Base-by-base conservation (phyloP, 225 moss, liverwort and hornwort genomes). In the Sphagnum contortum region DNA sequence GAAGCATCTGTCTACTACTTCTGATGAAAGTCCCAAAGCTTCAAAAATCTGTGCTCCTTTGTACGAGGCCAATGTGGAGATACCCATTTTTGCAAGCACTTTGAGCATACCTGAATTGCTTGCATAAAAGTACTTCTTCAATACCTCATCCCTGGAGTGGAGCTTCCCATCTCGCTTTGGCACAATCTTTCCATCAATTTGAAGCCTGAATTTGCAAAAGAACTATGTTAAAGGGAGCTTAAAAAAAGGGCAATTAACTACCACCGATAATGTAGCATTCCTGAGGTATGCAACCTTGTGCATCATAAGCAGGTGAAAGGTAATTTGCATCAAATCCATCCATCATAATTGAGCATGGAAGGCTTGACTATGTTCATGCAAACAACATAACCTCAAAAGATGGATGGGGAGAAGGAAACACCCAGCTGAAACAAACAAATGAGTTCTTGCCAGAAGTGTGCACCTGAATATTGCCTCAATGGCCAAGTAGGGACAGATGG, bases 1-100 rank as follows among this genome's bases (percentile, higher is more conserved):
- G 48, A 90, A 90, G 50, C 90, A 90, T 64, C 85, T 81, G 55
- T 78, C 72, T 49, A 90, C 83, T 29, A 90, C 83, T 68, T 90
- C 87, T 3, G 87, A 78, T 8, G 90, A 82, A 12, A 90, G 87
- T 6, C 90, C 90, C 51, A 90, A 71, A 2, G 87, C 90, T 70
- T 90, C 90, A 59, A 90, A 90, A 29, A 90, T 90, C 65, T 90
- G 87, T 2, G 90, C 90, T 46, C 90, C 90, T 65, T 90, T 90
- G 70, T 90, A 87, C 1, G 87, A 90, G 6, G 87, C 90, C 70
- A 88, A 72, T 5, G 87, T 90, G 56, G 87, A 87, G 58, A 90
- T 90, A 5, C 87, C 90, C 90, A 90, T 90, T 63, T 90, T 90
- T n/a, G 90, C 90, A 11, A 91, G 75, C 48, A 91, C 90, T 66